Evolutionary conservation across 2,329 filamentous ascomycete genomes (phyloP).

Genomic region (Trichoderma semiorbis): DNA sequence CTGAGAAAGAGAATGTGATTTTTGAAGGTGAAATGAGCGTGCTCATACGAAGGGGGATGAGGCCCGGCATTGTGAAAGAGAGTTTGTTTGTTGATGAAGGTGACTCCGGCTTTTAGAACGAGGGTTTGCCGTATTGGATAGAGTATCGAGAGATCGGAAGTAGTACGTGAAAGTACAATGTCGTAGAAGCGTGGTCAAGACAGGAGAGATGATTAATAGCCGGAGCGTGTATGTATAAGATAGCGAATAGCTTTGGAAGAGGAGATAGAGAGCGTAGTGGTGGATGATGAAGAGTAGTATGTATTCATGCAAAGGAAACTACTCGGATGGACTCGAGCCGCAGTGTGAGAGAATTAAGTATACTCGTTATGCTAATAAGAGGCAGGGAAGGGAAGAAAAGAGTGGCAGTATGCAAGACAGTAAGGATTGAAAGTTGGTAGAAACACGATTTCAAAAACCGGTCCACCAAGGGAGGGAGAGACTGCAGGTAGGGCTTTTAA

Average conservation of each 20-base stretch:
- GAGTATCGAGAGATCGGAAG: not conserved
- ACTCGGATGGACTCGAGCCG: not conserved
- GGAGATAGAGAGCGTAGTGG: not conserved
- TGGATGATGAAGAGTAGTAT: not conserved
- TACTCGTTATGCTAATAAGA: not conserved
- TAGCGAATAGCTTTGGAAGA: not conserved
- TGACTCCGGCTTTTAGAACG: not conserved
- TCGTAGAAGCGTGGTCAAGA: not conserved
- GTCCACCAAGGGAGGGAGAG: constrained; percentile 9
- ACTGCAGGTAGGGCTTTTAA: constrained; percentile 1
- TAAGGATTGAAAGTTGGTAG: not conserved
- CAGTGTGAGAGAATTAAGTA: not conserved
- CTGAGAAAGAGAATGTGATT: constrained; percentile 1
- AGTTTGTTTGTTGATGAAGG: not conserved
- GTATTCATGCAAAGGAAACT: not conserved
- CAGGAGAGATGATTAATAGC: not conserved
- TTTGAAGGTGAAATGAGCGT: constrained; percentile 11
- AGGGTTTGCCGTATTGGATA: not conserved
- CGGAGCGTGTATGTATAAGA: not conserved
- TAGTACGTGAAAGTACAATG: not conserved
- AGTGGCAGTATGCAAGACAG: constrained; percentile 13
- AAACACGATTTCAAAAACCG: constrained; percentile 1
- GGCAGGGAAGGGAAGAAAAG: constrained; percentile 7
- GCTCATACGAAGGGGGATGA: constrained; percentile 33
- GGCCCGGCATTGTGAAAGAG: constrained; percentile 27